Evolutionary conservation across 805 yeast genomes (phyloP), one percentile per base, ranked within the genome.

Genomic region (Candida pini): DNA sequence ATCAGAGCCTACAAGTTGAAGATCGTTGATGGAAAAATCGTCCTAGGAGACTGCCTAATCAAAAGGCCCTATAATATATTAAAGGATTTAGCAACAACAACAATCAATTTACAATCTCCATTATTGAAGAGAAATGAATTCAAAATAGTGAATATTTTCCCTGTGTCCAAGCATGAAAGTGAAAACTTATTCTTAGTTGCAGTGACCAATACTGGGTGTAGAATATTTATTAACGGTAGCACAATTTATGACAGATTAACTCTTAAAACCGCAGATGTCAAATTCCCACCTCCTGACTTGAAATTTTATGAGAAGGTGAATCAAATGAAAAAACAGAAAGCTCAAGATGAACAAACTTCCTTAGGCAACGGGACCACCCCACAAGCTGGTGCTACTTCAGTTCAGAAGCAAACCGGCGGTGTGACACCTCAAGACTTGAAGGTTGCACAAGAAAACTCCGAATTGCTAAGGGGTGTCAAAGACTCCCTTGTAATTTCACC

Each of bases 141-240:
- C 50, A 72, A 73, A 40, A 70, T 88, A 28, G 75, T 81, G 17
- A 76, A 73, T 45, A 70, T 83, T 34, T 74, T 73, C 40, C 68
- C 74, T n/a, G 73, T 84, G 9, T 58, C 79, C 4, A 75, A 68
- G 31, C 54, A 59, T 15, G 95, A 87, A 55, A 81, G 87, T 28
- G 63, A 72, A 20, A 78, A 79, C 34, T 63, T 86, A 17, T 86
- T 76, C 51, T 61, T 88, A 35, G 78, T 88, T 32, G 95, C 94
- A 0, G 69, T 84, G 12, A 85, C 96, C 0, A 68, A 76, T 31
- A 81, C 78, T 41, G 96, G 97, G n/a, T 83, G 85, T 46, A 73
- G 97, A 45, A 64, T 88, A 18, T 79, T 75, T 41, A 56, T 80
- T 33, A 73, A 78, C 43, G 76, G 84, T 28, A 43, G 69, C 49